A percentile compares a stretch with the other conserved stretches of the same genome.
phyloP scores from a whole-genome alignment of 805 yeast genomes.

The Kazachstania kunashirensis region DNA sequence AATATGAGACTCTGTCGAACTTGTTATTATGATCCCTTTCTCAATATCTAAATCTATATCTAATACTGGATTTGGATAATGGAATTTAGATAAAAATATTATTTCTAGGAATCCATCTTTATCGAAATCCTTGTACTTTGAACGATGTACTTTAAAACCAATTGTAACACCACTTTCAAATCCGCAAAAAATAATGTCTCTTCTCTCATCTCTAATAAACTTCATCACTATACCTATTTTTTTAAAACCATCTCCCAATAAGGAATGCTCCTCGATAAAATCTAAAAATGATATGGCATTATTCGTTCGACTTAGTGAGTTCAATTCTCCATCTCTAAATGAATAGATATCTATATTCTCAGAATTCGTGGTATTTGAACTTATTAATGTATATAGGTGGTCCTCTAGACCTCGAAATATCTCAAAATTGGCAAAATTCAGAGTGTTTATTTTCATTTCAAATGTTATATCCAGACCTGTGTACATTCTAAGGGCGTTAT shows the following conservation, averaged over 20 bases:
- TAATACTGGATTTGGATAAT: slow-evolving; percentile 26
- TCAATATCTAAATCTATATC: slow-evolving; percentile 8
- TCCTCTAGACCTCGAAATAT: slow-evolving; percentile 1
- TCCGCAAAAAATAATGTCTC: slow-evolving; percentile 17
- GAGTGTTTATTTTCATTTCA: slow-evolving; percentile 26
- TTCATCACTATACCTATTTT: slow-evolving; percentile 27
- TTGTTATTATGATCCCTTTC: slow-evolving; percentile 11
- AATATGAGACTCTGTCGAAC: slow-evolving; percentile 10
- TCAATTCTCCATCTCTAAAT: slow-evolving; percentile 9
- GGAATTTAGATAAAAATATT: slow-evolving; percentile 5
- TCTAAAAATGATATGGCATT: slow-evolving; percentile 13
- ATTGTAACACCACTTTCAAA: slow-evolving; percentile 25
- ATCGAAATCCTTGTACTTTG: neutral
- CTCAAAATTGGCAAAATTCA: slow-evolving; percentile 26
- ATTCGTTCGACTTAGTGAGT: slow-evolving; percentile 18
- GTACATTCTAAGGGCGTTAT: slow-evolving; percentile 20
- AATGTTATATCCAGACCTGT: slow-evolving; percentile 6
- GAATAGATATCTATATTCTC: slow-evolving; percentile 24
- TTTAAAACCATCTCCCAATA: slow-evolving; percentile 6
- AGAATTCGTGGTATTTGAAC: slow-evolving; percentile 26
- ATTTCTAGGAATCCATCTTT: neutral
- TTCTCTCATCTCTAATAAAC: slow-evolving; percentile 6
- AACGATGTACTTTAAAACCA: slow-evolving; percentile 15
- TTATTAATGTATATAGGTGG: slow-evolving; percentile 13
- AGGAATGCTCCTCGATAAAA: neutral